Percentiles rank a stretch among this genome's conserved stretches.
Conservation (phyloP, 2,329 filamentous ascomycete species). For the Exophiala calicioides region DNA sequence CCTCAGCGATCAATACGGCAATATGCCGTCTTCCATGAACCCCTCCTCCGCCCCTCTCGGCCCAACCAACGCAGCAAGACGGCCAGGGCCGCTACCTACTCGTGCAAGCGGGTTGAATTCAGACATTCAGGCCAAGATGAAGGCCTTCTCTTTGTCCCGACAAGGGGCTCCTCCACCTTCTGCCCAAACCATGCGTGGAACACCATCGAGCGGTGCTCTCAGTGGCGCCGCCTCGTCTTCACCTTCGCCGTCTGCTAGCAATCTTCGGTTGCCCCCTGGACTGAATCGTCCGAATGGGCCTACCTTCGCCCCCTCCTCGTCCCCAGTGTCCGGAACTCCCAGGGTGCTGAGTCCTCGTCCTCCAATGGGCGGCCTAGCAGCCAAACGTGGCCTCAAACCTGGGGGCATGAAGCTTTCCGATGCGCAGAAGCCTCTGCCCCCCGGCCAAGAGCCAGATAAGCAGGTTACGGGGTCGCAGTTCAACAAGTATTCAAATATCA, state of each 20-base stretch:
- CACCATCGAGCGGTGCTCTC: slow-evolving; percentile 30
- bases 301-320: slow-evolving; percentile 43
- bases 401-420: slow-evolving; percentile 52
- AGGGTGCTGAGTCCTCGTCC: slow-evolving; percentile 36
- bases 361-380: slow-evolving; percentile 48
- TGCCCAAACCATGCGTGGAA: slow-evolving; percentile 23
- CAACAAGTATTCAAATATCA: slow-evolving; percentile 74
- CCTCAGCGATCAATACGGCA: slow-evolving; percentile 7
- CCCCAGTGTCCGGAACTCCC: slow-evolving; percentile 45
- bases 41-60: slow-evolving; percentile 83
- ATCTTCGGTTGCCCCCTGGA: slow-evolving; percentile 20
- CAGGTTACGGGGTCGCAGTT: slow-evolving; percentile 51
- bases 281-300: slow-evolving; percentile 35
- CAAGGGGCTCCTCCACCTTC: slow-evolving; percentile 29
- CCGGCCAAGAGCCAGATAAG: slow-evolving; percentile 18
- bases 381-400: slow-evolving; percentile 48
- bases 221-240: slow-evolving; percentile 32
- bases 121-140: slow-evolving; percentile 69
- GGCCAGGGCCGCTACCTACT: slow-evolving; percentile 48
- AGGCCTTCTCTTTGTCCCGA: slow-evolving; percentile 66
- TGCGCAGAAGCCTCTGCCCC: slow-evolving; percentile 51
- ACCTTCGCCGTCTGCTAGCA: slow-evolving; percentile 14
- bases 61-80: slow-evolving; percentile 68
- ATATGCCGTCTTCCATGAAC: slow-evolving; percentile 56
- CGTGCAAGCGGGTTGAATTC: slow-evolving; percentile 57